Conservation (phyloP, 352 stramenopile species). For the Globisporangium nagaii region DNA sequence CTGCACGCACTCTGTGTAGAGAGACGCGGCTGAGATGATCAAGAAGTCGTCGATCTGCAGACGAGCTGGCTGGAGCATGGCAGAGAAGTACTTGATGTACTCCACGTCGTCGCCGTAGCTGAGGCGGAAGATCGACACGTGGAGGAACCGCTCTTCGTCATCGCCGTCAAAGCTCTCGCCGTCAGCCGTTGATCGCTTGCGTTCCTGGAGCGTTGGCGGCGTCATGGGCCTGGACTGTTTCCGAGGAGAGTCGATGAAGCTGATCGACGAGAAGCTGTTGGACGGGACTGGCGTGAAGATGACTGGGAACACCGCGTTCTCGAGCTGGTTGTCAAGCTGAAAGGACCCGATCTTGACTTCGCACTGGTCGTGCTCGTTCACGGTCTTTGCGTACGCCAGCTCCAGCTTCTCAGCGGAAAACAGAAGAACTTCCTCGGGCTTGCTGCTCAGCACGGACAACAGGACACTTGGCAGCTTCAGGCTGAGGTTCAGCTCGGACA, state of each 20-base stretch:
- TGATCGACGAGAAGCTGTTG: conserved; percentile 15
- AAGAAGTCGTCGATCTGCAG: conserved; percentile 65
- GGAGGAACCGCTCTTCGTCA: conserved; percentile 47
- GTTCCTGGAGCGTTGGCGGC: conserved; percentile 10
- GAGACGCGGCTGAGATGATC: conserved; percentile 33
- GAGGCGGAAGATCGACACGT: conserved; percentile 72
- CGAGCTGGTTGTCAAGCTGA: conserved; percentile 82
- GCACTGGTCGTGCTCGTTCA: conserved; percentile 73
- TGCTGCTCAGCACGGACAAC: conserved; percentile 70
- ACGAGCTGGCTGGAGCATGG: conserved; percentile 67
- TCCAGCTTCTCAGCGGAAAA: conserved; percentile 66
- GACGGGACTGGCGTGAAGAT: conserved; percentile 71
- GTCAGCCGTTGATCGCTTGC: conserved; percentile 10
- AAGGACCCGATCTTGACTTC: conserved; percentile 80
- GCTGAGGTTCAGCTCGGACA: conserved; percentile 49
- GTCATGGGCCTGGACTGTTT: conserved; percentile 7
- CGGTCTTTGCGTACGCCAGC: conserved; percentile 55
- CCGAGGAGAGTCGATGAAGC: conserved; percentile 15
- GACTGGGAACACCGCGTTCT: conserved; percentile 70
- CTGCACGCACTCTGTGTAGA: conserved; percentile 39
- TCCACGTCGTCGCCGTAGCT: conserved; percentile 80
- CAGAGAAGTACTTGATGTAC: conserved; percentile 85
- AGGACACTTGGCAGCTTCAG: conserved; percentile 59
- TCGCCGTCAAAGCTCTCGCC: conserved; percentile 9
- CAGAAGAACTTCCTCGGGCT: conserved; percentile 66